phyloP scores from a whole-genome alignment of 768 basidiomycete species.

The Tylopilus rubrobrunneus region DNA sequence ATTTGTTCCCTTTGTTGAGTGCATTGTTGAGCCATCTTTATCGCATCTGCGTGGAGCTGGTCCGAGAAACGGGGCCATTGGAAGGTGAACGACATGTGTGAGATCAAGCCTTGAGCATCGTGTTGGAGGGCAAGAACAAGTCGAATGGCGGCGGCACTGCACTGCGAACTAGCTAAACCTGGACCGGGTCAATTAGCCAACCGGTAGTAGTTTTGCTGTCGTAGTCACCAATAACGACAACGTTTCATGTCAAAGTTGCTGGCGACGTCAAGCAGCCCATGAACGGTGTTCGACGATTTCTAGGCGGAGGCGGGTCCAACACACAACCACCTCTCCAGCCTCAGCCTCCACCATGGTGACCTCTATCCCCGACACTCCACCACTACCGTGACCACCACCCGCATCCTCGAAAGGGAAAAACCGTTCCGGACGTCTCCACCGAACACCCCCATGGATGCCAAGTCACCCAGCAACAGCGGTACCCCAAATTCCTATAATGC shows the following conservation, averaged over 20 bases:
- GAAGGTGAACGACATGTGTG: constrained; percentile 81
- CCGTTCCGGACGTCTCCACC: constrained; percentile 45
- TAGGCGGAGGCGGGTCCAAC: constrained; percentile 42
- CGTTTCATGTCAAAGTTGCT: constrained; percentile 17
- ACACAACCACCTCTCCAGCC: constrained; percentile 25
- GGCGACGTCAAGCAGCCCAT: constrained; percentile 34
- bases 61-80: constrained; percentile 97
- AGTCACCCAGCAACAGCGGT: constrained; percentile 12
- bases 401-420: constrained; percentile 23
- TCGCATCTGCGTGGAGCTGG: constrained; percentile 94
- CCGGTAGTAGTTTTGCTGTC: background rate
- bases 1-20: constrained; percentile 95
- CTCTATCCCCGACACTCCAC: constrained; percentile 17
- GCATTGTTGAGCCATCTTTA: constrained; percentile 93
- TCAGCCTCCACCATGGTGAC: constrained; percentile 4
- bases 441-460: constrained; percentile 25
- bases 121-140: constrained; percentile 15
- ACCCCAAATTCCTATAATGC: constrained; percentile 59
- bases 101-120: constrained; percentile 17
- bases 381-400: constrained; percentile 17
- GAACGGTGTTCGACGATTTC: constrained; percentile 71
- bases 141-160: background rate
- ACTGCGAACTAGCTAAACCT: background rate
- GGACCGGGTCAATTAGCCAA: constrained; percentile 3
- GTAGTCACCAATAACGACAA: constrained; percentile 8